Base-by-base conservation (phyloP, 2,329 filamentous ascomycete species). In the Penicillium occitanis region DNA sequence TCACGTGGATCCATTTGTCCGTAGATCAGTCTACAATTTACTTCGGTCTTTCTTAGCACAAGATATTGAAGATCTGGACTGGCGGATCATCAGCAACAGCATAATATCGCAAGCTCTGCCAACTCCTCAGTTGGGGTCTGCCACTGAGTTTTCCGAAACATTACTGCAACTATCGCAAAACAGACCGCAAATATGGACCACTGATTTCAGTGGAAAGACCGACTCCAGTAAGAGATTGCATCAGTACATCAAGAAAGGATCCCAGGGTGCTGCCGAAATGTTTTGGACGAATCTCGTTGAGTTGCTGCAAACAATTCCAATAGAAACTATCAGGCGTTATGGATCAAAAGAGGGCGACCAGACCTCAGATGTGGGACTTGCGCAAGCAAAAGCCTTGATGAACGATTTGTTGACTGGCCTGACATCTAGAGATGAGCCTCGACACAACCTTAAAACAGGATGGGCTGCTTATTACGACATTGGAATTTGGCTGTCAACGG, bases 191-290 rank as follows among this genome's bases (percentile, higher is more conserved):
- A 82, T 93, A 10, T 99, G 95, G 95, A 89, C 88, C 1, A 82
- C 83, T 5, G 81, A 86, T 63, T 88, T 88, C 74, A 82, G 78
- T 33, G 84, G 82, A 57, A 89, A 88, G 74, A 85, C 84, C 35
- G 74, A 84, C 7, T 85, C 77, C 66, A 83, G 78, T 67, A 86
- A 82, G 67, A 79, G 89, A 25, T 77, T 99, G 3, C 85, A 86
- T 60, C 82, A 87, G 8, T 95, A 96, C 70, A 81, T 98, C 6
- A 88, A 91, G 68, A 91, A 89, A 71, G 94, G 95, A 2, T 96
- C 94, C 0, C 91, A 97, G 73, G 87, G 88, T n/a, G 90, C 90
- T 2, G 82, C 87, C 0, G 79, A 84, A 3, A 85, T 84, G 10
- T 97, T 89, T 73, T 99, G 95, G 95, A 78, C 83, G 30, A 86